A percentile compares a stretch with the other conserved stretches of the same genome.
These are phyloP conservation scores for Gossypium davidsonii DNA, from an alignment of 441 rosid genomes.

Conservation along the genomic window DNA sequence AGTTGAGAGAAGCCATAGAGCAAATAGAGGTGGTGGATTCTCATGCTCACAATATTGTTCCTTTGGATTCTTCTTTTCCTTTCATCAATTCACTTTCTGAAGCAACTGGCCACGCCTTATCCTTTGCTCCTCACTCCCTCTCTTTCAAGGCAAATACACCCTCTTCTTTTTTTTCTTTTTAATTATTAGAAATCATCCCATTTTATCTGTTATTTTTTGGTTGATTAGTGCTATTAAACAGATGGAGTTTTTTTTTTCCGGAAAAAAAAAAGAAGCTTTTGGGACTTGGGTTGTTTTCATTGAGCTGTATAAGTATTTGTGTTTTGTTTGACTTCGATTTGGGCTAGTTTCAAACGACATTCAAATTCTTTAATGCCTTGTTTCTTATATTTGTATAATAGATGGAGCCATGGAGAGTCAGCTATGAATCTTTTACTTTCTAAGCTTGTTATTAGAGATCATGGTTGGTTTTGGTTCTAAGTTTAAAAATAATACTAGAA, in stretches of 20 bases:
- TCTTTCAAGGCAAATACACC: constrained; percentile 57
- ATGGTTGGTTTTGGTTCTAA: not conserved
- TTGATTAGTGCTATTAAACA: not conserved
- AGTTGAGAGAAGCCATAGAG: constrained; percentile 56
- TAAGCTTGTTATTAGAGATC: not conserved
- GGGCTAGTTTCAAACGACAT: not conserved
- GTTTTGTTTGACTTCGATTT: not conserved
- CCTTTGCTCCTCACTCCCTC: constrained; percentile 58
- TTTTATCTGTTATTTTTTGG: not conserved
- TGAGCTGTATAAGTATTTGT: not conserved
- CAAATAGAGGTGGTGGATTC: constrained; percentile 54
- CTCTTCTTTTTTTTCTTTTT: not conserved
- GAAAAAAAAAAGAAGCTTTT: not conserved
- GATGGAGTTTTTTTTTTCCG: not conserved
- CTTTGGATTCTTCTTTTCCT: constrained; percentile 69
- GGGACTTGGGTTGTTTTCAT: not conserved
- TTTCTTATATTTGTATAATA: too few species aligned
- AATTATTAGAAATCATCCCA: not conserved
- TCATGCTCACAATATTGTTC: constrained; percentile 79
- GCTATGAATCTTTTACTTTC: not conserved
- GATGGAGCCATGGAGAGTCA: not conserved
- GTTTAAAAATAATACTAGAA: not conserved
- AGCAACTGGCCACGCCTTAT: constrained; percentile 67
- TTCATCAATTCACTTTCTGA: constrained; percentile 64
- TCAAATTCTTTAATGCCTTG: not conserved